Conservation (phyloP, 805 yeast genomes). For the Sugiyamaella smithiae region DNA sequence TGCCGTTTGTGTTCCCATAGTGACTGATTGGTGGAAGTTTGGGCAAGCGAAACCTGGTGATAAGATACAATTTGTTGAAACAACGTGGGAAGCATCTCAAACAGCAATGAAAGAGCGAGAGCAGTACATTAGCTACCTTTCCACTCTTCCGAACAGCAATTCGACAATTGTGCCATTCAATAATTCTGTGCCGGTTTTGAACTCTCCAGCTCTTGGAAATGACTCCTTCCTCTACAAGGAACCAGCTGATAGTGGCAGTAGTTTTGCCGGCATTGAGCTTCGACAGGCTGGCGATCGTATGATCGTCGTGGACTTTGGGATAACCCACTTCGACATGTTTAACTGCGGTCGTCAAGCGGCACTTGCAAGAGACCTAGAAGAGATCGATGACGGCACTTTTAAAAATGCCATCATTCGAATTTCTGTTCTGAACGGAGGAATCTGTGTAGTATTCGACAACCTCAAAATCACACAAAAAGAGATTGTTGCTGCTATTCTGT, state of each 20-base stretch:
- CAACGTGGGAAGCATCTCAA: conserved; percentile 65
- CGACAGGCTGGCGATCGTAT: conserved; percentile 46
- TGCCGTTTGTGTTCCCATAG: conserved; percentile 90
- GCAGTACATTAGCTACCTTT: conserved; percentile 29
- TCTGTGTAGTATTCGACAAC: neutral
- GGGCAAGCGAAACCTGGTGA: conserved; percentile 98
- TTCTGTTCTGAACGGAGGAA: neutral
- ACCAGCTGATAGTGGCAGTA: neutral
- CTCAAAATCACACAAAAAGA: conserved; percentile 54
- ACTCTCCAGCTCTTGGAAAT: conserved; percentile 53
- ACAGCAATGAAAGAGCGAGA: conserved; percentile 61
- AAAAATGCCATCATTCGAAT: neutral
- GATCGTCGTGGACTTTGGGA: conserved; percentile 43
- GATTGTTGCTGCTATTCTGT: conserved; percentile 60
- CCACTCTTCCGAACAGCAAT: conserved; percentile 12
- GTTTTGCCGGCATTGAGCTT: neutral
- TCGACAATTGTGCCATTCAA: conserved; percentile 38
- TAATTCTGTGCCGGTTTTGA: conserved; percentile 57
- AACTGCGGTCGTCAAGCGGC: conserved; percentile 8
- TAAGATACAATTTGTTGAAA: conserved; percentile 70
- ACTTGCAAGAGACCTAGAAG: conserved; percentile 2
- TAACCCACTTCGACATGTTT: conserved; percentile 2
- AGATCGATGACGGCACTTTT: neutral
- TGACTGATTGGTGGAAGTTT: conserved; percentile 95
- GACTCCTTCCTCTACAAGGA: conserved; percentile 41